Base-by-base conservation (phyloP, 441 rosid genomes). In the Erodium trifolium region DNA sequence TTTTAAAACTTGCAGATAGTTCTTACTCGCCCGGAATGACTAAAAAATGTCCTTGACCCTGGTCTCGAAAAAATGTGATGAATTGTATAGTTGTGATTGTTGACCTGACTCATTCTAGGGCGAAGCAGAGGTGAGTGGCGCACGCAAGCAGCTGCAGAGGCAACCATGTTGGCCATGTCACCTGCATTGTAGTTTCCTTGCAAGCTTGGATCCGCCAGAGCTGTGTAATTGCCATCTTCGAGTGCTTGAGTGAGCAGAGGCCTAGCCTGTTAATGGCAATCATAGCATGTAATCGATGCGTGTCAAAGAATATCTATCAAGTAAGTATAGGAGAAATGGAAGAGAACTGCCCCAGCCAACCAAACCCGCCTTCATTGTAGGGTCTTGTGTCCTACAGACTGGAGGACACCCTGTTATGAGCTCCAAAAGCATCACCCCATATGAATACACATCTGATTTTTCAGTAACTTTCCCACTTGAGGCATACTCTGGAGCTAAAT, bases 401-500 rank as follows among this genome's bases (percentile, higher is more conserved):
- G 99, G 99, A 0, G 80, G 81, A 4, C 86, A 87, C 0, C 99
- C 97, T 0, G 96, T 91, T 11, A 93, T 88, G 72, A 93, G 75
- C 85, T 94, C 99, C 82, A 94, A 84, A 69, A 94, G 96, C 85
- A 94, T 87, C 77, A 94, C 85, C 4, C 99, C 99, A 41, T 79
- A 94, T 19, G 99, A 94, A 87, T 90, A 94, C 53, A 94, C 97
- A 14, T 94, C 99, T 0, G 99, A 91, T 72, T 94, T 94, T 3
- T 94, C 99, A 0, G 97, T 81, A 45, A 94, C 86, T 75, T 94
- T 94, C 70, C 99, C 99, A 49, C 96, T 91, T 14, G 99, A 78
- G 77, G 97, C 99, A 29, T 94, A 94, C 73, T 94, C 99, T 0
- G 99, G 99, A 79, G 99, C 97, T 75, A 94, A 68, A 75, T 93